Evolutionary conservation across 1,139 yeast genomes (phyloP).

Genomic region (Candida anutae): DNA sequence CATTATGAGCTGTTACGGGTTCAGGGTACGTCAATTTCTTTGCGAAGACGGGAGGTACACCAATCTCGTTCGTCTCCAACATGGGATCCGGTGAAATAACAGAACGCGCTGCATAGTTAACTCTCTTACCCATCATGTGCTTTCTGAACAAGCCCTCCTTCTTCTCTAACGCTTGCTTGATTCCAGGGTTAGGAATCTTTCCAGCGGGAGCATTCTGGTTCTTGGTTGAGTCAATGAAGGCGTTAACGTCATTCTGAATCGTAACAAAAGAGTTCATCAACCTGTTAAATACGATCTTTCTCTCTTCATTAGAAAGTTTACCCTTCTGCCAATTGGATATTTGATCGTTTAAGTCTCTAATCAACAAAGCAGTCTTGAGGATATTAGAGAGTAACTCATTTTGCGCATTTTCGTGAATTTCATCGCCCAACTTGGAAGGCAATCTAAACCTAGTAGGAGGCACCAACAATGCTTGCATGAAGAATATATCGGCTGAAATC

Average conservation of each 20-base stretch:
- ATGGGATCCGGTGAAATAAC: constrained; percentile 99
- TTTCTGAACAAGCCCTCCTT: constrained; percentile 97
- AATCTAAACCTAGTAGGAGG: constrained; percentile 96
- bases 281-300: constrained; percentile 74
- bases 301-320: constrained; percentile 49
- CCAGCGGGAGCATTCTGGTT: constrained; percentile 68
- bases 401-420: constrained; percentile 89
- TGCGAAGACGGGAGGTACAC: constrained; percentile 98
- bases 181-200: constrained; percentile 83
- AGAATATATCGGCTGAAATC: constrained; percentile 81
- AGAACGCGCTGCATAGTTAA: constrained; percentile 96
- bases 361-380: constrained; percentile 69
- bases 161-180: constrained; percentile 96
- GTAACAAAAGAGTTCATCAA: constrained; percentile 94
- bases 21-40: constrained; percentile 93
- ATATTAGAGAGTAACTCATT: constrained; percentile 80
- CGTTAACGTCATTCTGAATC: constrained; percentile 90
- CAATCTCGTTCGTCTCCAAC: constrained; percentile 94
- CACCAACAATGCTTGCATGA: constrained; percentile 78
- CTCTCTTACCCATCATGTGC: constrained; percentile 99
- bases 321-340: constrained; percentile 59
- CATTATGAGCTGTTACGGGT: constrained; percentile 93
- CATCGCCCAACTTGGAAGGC: constrained; percentile 96
- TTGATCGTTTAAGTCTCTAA: constrained; percentile 84
- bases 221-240: constrained; percentile 86